A percentile compares a stretch with the other conserved stretches of the same genome.
Conservation (phyloP, 208 protist species). For the Naegleria fowleri region DNA sequence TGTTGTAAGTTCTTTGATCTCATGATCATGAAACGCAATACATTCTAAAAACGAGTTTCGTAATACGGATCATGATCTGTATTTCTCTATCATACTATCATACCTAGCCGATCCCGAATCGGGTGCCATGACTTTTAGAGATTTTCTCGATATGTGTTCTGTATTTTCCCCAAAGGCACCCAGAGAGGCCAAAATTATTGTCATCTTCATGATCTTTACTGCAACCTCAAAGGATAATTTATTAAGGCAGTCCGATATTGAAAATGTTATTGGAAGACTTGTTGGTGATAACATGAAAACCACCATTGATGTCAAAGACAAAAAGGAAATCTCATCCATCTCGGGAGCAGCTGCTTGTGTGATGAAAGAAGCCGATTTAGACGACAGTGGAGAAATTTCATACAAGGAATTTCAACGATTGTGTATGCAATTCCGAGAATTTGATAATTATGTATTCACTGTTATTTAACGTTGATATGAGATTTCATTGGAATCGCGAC, state of each 20-base stretch:
- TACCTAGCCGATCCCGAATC: not conserved
- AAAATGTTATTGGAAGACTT: not conserved
- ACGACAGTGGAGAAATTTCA: not conserved
- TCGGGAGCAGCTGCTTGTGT: not conserved
- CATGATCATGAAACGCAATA: too few relatives aligned
- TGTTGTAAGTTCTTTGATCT: not conserved
- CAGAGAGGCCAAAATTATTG: not conserved
- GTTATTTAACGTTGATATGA: not conserved
- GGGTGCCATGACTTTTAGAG: not conserved
- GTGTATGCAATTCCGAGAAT: not conserved
- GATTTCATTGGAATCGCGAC: too few relatives aligned
- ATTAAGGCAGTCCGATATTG: not conserved
- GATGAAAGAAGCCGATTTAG: not conserved
- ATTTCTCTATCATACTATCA: too few relatives aligned
- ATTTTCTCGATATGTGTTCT: slow-evolving; percentile 21
- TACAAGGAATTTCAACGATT: slow-evolving; percentile 13
- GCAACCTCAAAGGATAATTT: not conserved
- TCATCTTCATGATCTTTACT: not conserved
- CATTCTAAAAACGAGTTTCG: too few relatives aligned
- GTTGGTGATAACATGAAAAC: slow-evolving; percentile 3
- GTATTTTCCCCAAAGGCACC: not conserved
- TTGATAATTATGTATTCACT: not conserved
- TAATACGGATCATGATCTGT: too few relatives aligned
- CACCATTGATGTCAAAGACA: not conserved
- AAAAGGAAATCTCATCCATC: not conserved